Base-by-base conservation (phyloP, 1,139 yeast genomes). In the Sugiyamaella castrensis region DNA sequence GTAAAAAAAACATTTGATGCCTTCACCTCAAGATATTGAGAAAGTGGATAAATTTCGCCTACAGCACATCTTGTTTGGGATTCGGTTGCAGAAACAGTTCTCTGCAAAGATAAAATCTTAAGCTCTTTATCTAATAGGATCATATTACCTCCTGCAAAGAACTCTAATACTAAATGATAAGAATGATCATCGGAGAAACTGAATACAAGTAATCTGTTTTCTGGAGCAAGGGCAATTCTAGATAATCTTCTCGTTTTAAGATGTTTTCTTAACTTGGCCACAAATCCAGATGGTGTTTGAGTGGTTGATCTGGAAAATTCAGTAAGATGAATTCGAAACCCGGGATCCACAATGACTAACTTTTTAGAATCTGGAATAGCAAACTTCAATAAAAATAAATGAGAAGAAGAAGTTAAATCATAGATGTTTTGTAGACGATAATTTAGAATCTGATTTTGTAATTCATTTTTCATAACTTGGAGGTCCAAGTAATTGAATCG, bases 131-230 rank as follows among this genome's bases (percentile, higher is more conserved):
- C 95, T 55, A 91, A 72, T 24, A 92, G 72, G 29, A 92, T 71
- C 52, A 92, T 80, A 62, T 92, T 92, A 33, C 98, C 98, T 1
- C 96, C 96, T 63, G 96, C 87, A 71, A 89, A 91, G 60, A 92
- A 91, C 64, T 92, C 98, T 53, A 92, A 69, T 0, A 87, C 96
- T 57, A 91, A 71, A 61, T 86, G 84, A 66, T 71, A 87, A 48
- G 80, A 64, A 7, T 95, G 94, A 27, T 68, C 71, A 58, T 87
- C 95, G 46, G 89, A 80, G 67, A 92, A 91, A 51, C 87, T 81
- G 44, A 92, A 66, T 0, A 88, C 95, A 47, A 87, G 71, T 16
- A 88, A 80, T 63, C 98, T 76, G 63, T 89, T 96, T 58, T 81
- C 78, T 1, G 81, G 83, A 10, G 92, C 79, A 56, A 89, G 95